Evolutionary conservation across 2,329 filamentous ascomycete genomes (phyloP), one percentile per base, ranked within the genome.

Genomic region (Emmonsiellopsis sp.): DNA sequence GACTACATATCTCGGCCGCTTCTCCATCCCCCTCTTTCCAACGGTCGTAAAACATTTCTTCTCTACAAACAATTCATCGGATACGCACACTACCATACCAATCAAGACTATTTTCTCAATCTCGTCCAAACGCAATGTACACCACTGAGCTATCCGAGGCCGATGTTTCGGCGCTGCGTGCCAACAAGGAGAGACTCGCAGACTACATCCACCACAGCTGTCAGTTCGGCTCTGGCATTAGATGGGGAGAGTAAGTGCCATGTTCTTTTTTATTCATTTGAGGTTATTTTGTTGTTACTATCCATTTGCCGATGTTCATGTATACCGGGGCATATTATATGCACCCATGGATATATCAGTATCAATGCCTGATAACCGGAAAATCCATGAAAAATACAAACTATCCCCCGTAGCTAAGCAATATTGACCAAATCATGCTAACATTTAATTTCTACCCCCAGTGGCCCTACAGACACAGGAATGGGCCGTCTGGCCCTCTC

Each of bases 401-500:
- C 21, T 27, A 1, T 27, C 21, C 21, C 21, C 21, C 5, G 21
- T 27, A 27, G 21, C 21, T 27, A 27, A 27, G 21, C 3, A 27
- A 27, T 27, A 27, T 27, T 27, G 11, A 31, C 33, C 31, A 33
- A 2, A 47, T 36, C 11, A 47, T 47, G 32, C 45, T 47, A 33
- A 21, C 5, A 13, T 4, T 32, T n/a, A 17, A 48, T 45, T 17
- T 42, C 36, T 43, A 40, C 9, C 42, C 43, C 32, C 42, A 71
- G 69, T 56, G 62, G 60, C 6, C 57, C 64, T 36, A 86, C 80
- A 10, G 82, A 90, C 55, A 87, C 84, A 1, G 88, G 88, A 54
- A 92, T 92, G 87, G 79, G 81, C 31, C 83, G 88, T 1, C 78
- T 92, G 1, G 74, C 86, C 2, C 76, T 92, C 17, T 84, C 83